phyloP scores from a whole-genome alignment of 129 eudicot species.

The Centella asiatica region DNA sequence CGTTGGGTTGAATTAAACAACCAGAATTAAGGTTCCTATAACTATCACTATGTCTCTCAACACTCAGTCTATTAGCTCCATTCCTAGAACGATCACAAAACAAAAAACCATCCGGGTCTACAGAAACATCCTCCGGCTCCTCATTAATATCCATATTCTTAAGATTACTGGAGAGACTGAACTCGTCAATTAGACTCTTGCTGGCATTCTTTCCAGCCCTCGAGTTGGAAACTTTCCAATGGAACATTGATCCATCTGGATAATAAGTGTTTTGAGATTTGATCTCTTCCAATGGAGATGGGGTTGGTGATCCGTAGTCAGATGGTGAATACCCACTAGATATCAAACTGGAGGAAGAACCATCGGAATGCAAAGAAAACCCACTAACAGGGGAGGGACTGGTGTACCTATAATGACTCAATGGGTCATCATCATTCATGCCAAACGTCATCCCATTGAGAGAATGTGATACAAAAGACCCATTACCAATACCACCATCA shows the following conservation, averaged over 20 bases:
- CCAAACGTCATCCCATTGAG: conserved; percentile 28
- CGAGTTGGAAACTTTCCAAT: conserved; percentile 19
- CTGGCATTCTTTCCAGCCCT: conserved; percentile 22
- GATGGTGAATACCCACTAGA: conserved; percentile 31
- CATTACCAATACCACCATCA: conserved; percentile 31
- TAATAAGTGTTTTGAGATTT: conserved; percentile 26
- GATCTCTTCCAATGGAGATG: conserved; percentile 34
- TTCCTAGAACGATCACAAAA: conserved; percentile 6
- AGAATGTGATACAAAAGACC: conserved; percentile 15
- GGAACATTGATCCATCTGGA: conserved; percentile 11
- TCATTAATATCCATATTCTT: conserved; percentile 36
- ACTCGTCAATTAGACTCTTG: conserved; percentile 31
- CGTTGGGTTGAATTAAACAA: conserved; percentile 13
- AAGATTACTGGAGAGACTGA: conserved; percentile 25
- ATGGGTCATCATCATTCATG: conserved; percentile 40
- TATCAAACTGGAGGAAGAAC: conserved; percentile 43
- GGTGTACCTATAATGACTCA: conserved; percentile 29
- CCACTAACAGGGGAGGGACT: conserved; percentile 46
- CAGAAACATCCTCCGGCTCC: conserved; percentile 25
- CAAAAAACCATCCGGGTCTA: conserved; percentile 13
- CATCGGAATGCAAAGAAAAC: conserved; percentile 36
- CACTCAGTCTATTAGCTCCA: conserved; percentile 21
- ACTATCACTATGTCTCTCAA: conserved; percentile 29
- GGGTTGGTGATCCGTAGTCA: conserved; percentile 33
- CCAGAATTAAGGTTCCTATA: conserved; percentile 18